Evolutionary conservation across 441 rosid species (phyloP).

Genomic region (Omphalea diandra): DNA sequence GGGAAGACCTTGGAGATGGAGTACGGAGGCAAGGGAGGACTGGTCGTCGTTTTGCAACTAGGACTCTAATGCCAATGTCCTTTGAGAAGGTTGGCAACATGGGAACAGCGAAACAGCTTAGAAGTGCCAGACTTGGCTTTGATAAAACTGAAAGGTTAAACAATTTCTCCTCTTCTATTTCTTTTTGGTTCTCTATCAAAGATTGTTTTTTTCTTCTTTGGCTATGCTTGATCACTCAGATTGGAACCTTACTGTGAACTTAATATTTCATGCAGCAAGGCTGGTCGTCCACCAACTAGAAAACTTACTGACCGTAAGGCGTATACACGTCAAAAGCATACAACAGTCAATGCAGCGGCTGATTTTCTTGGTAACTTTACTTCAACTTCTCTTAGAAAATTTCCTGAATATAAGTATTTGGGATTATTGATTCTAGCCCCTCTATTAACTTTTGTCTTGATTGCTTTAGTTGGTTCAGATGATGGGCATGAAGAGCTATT

Average conservation of each 20-base stretch:
- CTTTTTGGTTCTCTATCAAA: conserved; percentile 18
- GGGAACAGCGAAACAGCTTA: conserved; percentile 88
- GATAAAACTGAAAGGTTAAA: conserved; percentile 84
- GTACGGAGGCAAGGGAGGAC: conserved; percentile 84
- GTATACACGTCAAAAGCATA: conserved; percentile 74
- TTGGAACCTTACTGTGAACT: conserved; percentile 33
- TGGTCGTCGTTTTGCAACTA: conserved; percentile 62
- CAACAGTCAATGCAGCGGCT: conserved; percentile 53
- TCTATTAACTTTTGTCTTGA: conserved; percentile 30
- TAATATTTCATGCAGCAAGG: conserved; percentile 57
- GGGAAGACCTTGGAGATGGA: conserved; percentile 83
- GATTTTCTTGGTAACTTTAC: conserved; percentile 83
- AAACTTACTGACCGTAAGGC: conserved; percentile 97
- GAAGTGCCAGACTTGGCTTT: conserved; percentile 76
- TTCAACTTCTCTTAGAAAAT: conserved; percentile 20
- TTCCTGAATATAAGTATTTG: conserved; percentile 14
- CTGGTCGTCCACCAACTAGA: conserved; percentile 91
- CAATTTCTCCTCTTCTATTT: conserved; percentile 20
- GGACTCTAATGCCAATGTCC: conserved; percentile 58
- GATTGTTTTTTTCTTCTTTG: conserved; percentile 13
- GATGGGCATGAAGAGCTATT: too few relatives aligned
- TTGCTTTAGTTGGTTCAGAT: too few relatives aligned
- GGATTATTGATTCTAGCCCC: conserved; percentile 11
- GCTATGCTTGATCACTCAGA: conserved; percentile 13
- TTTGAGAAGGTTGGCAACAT: conserved; percentile 68